Evolutionary conservation across 345 rosid species (phyloP).

Genomic region (Tarenaya hassleriana): DNA sequence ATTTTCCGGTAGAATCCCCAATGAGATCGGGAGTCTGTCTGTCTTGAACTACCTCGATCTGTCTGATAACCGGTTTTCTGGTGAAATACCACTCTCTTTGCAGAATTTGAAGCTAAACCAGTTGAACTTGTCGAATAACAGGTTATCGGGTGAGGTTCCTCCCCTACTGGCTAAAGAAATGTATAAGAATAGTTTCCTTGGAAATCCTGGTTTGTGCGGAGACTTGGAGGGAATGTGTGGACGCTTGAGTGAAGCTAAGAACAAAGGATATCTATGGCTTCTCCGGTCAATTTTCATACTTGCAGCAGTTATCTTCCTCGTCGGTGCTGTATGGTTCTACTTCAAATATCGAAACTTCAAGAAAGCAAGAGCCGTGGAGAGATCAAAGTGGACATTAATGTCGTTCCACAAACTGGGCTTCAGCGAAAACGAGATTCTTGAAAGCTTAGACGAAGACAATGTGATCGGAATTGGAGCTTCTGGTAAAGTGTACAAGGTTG

Average conservation of each 20-base stretch:
- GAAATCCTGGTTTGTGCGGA: constrained; percentile 83
- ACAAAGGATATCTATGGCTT: constrained; percentile 62
- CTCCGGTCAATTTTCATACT: constrained; percentile 63
- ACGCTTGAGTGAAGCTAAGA: constrained; percentile 38
- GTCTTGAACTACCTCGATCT: constrained; percentile 90
- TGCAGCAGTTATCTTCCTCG: constrained; percentile 54
- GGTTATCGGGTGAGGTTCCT: constrained; percentile 64
- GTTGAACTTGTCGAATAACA: constrained; percentile 75
- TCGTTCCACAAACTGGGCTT: constrained; percentile 93
- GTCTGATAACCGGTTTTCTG: constrained; percentile 59
- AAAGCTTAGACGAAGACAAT: constrained; percentile 83
- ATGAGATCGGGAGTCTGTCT: constrained; percentile 54
- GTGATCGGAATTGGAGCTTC: constrained; percentile 86
- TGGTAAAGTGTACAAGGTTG: constrained; percentile 93
- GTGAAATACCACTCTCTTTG: constrained; percentile 55
- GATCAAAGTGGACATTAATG: constrained; percentile 90
- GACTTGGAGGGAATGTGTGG: constrained; percentile 58
- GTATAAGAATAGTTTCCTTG: constrained; percentile 61
- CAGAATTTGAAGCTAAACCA: constrained; percentile 87
- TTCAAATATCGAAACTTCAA: constrained; percentile 63
- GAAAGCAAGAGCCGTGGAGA: constrained; percentile 60
- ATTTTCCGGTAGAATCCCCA: constrained; percentile 61
- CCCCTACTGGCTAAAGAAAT: constrained; percentile 51
- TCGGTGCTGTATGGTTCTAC: constrained; percentile 78
- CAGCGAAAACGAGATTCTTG: constrained; percentile 82